phyloP scores from a whole-genome alignment of 2,329 filamentous ascomycete species.

The Phyllosticta citriasiana region DNA sequence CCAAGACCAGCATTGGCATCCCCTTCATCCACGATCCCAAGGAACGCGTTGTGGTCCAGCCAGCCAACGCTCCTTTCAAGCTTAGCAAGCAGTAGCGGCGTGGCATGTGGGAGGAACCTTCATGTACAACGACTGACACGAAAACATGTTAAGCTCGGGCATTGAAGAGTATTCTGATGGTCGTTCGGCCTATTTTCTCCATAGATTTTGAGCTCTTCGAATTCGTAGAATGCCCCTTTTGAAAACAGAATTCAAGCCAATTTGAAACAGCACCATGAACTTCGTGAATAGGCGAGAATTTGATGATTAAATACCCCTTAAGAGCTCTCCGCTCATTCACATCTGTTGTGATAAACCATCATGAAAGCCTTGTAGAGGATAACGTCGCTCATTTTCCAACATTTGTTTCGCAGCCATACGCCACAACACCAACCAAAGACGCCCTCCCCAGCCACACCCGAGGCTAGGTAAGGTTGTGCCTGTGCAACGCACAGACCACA shows the following conservation, averaged over 20 bases:
- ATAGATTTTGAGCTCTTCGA: neutral
- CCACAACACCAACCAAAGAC: too few species aligned
- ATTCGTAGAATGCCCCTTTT: neutral
- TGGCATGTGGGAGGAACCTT: neutral
- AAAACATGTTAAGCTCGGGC: neutral
- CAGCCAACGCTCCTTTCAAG: neutral
- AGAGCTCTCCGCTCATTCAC: too few species aligned
- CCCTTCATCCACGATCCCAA: slow-evolving; percentile 52
- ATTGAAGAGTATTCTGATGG: neutral
- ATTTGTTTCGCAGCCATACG: too few species aligned
- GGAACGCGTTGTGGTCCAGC: neutral
- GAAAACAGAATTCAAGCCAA: too few species aligned
- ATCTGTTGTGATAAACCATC: too few species aligned
- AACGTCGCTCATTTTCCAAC: too few species aligned
- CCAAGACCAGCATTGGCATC: slow-evolving; percentile 64
- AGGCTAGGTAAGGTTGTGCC: too few species aligned
- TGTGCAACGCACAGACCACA: neutral
- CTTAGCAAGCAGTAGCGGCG: neutral
- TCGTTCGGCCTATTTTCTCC: neutral
- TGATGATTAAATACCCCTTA: too few species aligned
- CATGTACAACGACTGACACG: neutral
- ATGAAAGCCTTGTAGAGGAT: too few species aligned
- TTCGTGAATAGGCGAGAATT: too few species aligned
- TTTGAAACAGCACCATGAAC: too few species aligned
- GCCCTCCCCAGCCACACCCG: too few species aligned